These are phyloP conservation scores for Oryza glaberrima DNA, from an alignment of 176 grass and related monocot genomes.

Conservation along the genomic window DNA sequence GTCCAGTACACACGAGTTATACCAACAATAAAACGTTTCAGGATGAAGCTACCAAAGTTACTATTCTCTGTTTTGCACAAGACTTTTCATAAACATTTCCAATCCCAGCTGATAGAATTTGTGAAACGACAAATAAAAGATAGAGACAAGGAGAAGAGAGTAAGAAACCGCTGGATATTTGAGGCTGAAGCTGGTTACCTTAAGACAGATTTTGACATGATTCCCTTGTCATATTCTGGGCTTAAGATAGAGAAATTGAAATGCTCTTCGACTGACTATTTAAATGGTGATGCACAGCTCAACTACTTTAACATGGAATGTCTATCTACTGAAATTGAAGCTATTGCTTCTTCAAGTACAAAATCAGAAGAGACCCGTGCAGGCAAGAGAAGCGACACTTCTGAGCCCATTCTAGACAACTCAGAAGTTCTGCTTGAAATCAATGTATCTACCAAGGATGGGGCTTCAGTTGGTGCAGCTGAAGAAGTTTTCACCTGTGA, in stretches of 20 bases:
- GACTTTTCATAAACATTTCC: slow-evolving; percentile 54
- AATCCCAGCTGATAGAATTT: slow-evolving; percentile 50
- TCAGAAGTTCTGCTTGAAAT: slow-evolving; percentile 13
- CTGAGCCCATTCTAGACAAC: slow-evolving; percentile 34
- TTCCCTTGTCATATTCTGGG: slow-evolving; percentile 46
- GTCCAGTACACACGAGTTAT: slow-evolving; percentile 23
- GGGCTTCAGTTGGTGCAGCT: slow-evolving; percentile 18
- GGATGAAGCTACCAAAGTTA: slow-evolving; percentile 45
- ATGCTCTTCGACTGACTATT: slow-evolving; percentile 29
- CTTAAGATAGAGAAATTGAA: slow-evolving; percentile 58
- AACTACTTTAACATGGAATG: slow-evolving; percentile 53
- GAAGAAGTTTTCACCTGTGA: slow-evolving; percentile 25
- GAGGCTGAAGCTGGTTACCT: slow-evolving; percentile 72
- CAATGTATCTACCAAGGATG: slow-evolving; percentile 14
- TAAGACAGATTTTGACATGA: slow-evolving; percentile 54
- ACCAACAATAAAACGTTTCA: slow-evolving; percentile 40
- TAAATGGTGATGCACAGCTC: slow-evolving; percentile 26
- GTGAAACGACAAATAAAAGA: slow-evolving; percentile 53
- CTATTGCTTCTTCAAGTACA: slow-evolving; percentile 33
- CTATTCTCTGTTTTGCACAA: slow-evolving; percentile 41
- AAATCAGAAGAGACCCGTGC: slow-evolving; percentile 20
- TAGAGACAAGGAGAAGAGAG: slow-evolving; percentile 67
- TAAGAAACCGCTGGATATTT: slow-evolving; percentile 59
- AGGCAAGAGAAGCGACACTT: slow-evolving; percentile 31
- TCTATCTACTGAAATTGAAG: slow-evolving; percentile 51